phyloP scores from a whole-genome alignment of 192 early-diverging fungal species.

The Glomus cerebriforme region DNA sequence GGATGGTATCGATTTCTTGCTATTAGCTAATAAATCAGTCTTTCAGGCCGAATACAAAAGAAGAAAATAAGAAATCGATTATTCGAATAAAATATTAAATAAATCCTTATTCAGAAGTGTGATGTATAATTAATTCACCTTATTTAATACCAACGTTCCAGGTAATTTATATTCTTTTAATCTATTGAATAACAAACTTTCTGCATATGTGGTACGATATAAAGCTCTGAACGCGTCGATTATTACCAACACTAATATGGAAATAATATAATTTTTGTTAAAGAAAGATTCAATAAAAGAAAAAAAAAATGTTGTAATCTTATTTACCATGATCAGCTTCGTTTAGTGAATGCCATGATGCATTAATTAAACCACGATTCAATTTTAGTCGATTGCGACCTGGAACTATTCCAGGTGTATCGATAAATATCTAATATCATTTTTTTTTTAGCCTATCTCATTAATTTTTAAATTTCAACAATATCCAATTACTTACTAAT shows the following conservation, averaged over 20 bases:
- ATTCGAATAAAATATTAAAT: not conserved
- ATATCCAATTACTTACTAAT: slow-evolving; percentile 43
- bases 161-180: slow-evolving; percentile 46
- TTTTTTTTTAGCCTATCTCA: not conserved
- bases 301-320: not conserved
- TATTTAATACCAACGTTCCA: slow-evolving; percentile 58
- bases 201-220: slow-evolving; percentile 36
- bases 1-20: slow-evolving; percentile 37
- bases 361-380: slow-evolving; percentile 53
- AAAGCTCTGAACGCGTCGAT: slow-evolving; percentile 52
- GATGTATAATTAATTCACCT: slow-evolving; percentile 38
- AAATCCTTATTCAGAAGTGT: not conserved
- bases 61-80: not conserved
- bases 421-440: slow-evolving; percentile 48
- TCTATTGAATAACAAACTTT: slow-evolving; percentile 51
- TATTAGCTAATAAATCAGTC: slow-evolving; percentile 50
- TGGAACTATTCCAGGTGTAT: slow-evolving; percentile 62
- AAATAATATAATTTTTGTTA: not conserved
- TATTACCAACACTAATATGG: slow-evolving; percentile 49
- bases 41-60: slow-evolving; percentile 8
- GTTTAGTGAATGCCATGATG: slow-evolving; percentile 59
- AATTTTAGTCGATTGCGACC: slow-evolving; percentile 46
- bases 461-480: not conserved
- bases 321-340: slow-evolving; percentile 55
- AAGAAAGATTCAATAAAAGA: too few relatives aligned